Base-by-base conservation (phyloP, 306 rosid species). In the Fragaria iinumae region DNA sequence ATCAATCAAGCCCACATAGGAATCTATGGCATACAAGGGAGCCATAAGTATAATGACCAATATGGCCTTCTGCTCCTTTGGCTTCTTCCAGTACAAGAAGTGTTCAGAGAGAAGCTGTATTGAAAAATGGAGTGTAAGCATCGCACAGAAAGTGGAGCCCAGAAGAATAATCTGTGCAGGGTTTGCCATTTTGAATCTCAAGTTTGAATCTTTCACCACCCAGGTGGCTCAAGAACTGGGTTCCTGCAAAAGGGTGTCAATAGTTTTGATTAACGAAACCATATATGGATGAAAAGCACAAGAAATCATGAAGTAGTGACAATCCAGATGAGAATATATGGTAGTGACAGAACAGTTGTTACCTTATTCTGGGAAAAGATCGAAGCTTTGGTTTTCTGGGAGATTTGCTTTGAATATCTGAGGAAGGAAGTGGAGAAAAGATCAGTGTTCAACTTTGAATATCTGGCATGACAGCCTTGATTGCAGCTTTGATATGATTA, bases 51-150 rank as follows among this genome's bases (percentile, higher is more conserved):
- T 74, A 39, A 82, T 77, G 21, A 72, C 17, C 3, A 69, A 39
- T 34, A 82, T 77, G 39, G 85, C 85, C 63, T 69, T 78, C 59
- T 78, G 82, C 62, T 82, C 82, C 69, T 63, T 73, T 20, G 85
- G 82, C 59, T 78, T 82, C 49, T 68, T 78, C 85, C 82, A 76
- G 73, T 13, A 62, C 13, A 76, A 50, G 6, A 80, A 71, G 55
- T 80, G 87, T 29, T 80, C 80, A 25, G 71, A 55, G 50, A 84
- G 76, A 45, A 80, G 87, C 70, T 81, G 80, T n/a, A 63, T 13
- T 5, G 87, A 45, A 6, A 80, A 73, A 62, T 77, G 71, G 36
- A 34, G 14, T 0, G 87, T 80, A 8, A 84, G 72, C 78, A 84
- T 81, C 73, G 63, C 77, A 74, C 77, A 84, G 67, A 81, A 72